A percentile compares a stretch with the other conserved stretches of the same genome.
phyloP scores from a whole-genome alignment of 495 filamentous ascomycete species.

The Immersiella caudata region DNA sequence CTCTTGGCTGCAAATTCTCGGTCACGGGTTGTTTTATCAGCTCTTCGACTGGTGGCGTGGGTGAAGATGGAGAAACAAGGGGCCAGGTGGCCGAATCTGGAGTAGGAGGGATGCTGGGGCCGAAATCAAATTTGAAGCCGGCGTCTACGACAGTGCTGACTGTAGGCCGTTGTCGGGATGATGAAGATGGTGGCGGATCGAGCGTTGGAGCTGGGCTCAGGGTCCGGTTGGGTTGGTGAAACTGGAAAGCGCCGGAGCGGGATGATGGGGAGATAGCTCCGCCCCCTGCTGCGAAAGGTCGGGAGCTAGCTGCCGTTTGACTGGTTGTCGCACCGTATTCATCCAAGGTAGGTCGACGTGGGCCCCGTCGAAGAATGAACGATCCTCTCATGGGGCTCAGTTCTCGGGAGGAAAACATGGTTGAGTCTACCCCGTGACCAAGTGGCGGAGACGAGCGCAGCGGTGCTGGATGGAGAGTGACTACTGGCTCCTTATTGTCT shows the following conservation, averaged over 20 bases:
- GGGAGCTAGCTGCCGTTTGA: slow-evolving; percentile 10
- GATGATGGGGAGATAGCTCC: slow-evolving; percentile 21
- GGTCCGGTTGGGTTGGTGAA: slow-evolving; percentile 23
- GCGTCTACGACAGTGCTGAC: slow-evolving; percentile 24
- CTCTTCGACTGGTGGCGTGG: not conserved
- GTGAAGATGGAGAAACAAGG: slow-evolving; percentile 22
- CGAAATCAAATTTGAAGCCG: slow-evolving; percentile 41
- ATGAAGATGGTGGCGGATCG: slow-evolving; percentile 13
- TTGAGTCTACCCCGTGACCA: not conserved
- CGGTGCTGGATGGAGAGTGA: slow-evolving; percentile 33
- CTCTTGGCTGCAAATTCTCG: slow-evolving; percentile 12
- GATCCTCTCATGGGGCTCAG: slow-evolving; percentile 25
- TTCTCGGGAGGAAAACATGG: slow-evolving; percentile 3
- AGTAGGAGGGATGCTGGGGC: slow-evolving; percentile 23
- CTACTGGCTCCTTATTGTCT: slow-evolving; percentile 28
- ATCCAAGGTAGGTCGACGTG: slow-evolving; percentile 34
- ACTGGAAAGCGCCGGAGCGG: slow-evolving; percentile 30
- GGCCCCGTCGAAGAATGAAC: slow-evolving; percentile 15
- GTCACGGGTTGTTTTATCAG: not conserved
- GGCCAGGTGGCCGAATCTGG: slow-evolving; percentile 38
- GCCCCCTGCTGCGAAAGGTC: not conserved
- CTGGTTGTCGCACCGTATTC: slow-evolving; percentile 31
- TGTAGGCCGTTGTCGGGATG: slow-evolving; percentile 12
- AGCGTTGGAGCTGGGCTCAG: slow-evolving; percentile 6
- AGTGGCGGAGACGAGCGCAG: slow-evolving; percentile 25